Conservation (phyloP, 208 protist genomes). For the Acanthamoeba castellanii region DNA sequence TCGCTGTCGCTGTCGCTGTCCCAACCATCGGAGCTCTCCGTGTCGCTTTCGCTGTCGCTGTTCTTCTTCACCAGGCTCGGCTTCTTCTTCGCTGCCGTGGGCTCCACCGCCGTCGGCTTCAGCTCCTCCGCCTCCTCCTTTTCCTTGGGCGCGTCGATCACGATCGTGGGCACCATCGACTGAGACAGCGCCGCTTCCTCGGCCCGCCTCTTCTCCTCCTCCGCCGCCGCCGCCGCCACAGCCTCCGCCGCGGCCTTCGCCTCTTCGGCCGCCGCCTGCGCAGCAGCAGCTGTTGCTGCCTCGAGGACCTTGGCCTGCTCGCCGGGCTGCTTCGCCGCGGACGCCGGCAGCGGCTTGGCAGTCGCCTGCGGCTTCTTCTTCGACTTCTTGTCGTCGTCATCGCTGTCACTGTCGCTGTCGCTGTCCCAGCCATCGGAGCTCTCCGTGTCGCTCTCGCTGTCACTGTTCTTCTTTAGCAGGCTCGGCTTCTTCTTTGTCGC, state of each 20-base stretch:
- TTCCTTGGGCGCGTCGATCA: too few relatives aligned
- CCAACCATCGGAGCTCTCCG: not conserved
- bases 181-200: too few relatives aligned
- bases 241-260: not conserved
- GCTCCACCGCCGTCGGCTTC: too few relatives aligned
- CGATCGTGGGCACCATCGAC: too few relatives aligned
- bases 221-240: too few relatives aligned
- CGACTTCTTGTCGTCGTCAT: not conserved
- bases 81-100: too few relatives aligned
- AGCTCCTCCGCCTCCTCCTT: too few relatives aligned
- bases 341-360: not conserved
- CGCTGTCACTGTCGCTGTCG: conserved; percentile 17
- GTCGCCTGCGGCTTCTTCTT: not conserved
- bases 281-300: not conserved
- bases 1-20: not conserved
- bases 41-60: conserved; percentile 62
- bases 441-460: conserved; percentile 58
- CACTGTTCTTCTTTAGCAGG: conserved; percentile 59
- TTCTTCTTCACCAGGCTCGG: conserved; percentile 13
- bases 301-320: not conserved
- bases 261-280: not conserved
- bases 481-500: conserved; percentile 29
- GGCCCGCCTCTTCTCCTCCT: not conserved
- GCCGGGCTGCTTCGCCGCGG: too few relatives aligned
- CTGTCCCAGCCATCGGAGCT: conserved; percentile 18